Base-by-base conservation (phyloP, 768 basidiomycete genomes). In the Jaapia argillacea region DNA sequence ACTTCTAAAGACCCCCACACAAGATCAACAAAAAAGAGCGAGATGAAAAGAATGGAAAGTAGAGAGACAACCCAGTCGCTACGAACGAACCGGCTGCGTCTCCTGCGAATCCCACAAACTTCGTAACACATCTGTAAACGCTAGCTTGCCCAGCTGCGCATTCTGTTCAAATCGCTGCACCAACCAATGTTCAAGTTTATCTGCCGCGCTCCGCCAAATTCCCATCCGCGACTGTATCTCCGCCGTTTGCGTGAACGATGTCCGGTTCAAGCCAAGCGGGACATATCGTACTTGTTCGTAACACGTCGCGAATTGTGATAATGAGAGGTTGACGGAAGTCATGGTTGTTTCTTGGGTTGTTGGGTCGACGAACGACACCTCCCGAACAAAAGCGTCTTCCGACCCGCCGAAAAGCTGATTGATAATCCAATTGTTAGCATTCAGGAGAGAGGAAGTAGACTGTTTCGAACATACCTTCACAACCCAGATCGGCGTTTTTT, bases 291-390 rank as follows among this genome's bases (percentile, higher is more conserved):
- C 92, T 52, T 77, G 79, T 63, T 97, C 93, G 52, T 86, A 79
- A 58, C 89, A 94, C 28, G 84, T 88, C 49, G 89, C 85, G 54
- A 94, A 92, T 65, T 94, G 89, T n/a, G 90, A 91, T 23, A 96
- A 67, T 10, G 87, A 88, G 41, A 97, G 81, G 66, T 97, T 97
- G 63, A 91, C 83, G 23, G 90, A 91, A 26, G 87, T 88, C 50
- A 90, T 85, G 31, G 84, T 84, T 38, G 86, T 84, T 24, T 72
- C 78, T 63, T 85, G 83, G 21, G 72, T 78, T 46, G 76, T 67
- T 1, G 93, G 93, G 62, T 96, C 89, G 27, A 94, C 72, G 57
- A 93, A 94, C 4, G 90, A 89, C 52, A 96, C 83, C 65, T 97
- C 93, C 37, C 93, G 81, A 1, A 96, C 88, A 57, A 86, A 96